Evolutionary conservation across 2,329 filamentous ascomycete species (phyloP), one percentile per base, ranked within the genome.

Genomic region (Diplodia scrobiculata): DNA sequence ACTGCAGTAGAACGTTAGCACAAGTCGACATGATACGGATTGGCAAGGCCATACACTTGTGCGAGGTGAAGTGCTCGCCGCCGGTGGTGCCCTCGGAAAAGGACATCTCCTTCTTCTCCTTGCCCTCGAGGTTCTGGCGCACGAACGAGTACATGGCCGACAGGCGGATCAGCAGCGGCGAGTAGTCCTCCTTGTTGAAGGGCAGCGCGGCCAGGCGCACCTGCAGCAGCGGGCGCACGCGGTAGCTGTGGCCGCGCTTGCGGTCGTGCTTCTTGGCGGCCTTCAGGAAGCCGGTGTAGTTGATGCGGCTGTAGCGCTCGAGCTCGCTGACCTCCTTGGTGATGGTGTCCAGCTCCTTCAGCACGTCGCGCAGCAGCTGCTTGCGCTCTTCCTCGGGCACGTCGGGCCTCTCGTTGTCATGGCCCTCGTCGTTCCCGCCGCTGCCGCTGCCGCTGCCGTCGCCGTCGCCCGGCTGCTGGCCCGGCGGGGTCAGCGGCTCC

Each of bases 261-360:
- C 95, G 91, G 79, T 99, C 95, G 79, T 99, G 95, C 81, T 99
- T 99, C 87, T 99, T 99, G 66, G 92, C 92, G 55, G 96, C 96
- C 84, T 99, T 99, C 75, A 97, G 85, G 79, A 98, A 97, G 55
- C 92, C 95, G 5, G 95, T 97, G 79, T 97, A 99, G 81, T 99
- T 99, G 81, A 97, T 89, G 70, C 89, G 91, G 78, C 92, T 95
- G 80, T 95, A 99, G 78, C 91, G 95, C 80, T 97, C 95, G 71
- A 99, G 85, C 82, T 96, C 91, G 76, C 90, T 94, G 74, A 96
- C 89, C 79, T 97, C 92, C 76, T 91, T 91, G 38, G 91, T 95
- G 78, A 98, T 95, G 64, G 81, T 80, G 77, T 98, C 94, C 66
- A 98, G 85, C 80, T 97, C 92, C 55, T 82, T 78, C 74, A 95